These are phyloP conservation scores for Calonectria hongkongensis DNA, from an alignment of 2,329 filamentous ascomycete genomes.

Conservation along the genomic window DNA sequence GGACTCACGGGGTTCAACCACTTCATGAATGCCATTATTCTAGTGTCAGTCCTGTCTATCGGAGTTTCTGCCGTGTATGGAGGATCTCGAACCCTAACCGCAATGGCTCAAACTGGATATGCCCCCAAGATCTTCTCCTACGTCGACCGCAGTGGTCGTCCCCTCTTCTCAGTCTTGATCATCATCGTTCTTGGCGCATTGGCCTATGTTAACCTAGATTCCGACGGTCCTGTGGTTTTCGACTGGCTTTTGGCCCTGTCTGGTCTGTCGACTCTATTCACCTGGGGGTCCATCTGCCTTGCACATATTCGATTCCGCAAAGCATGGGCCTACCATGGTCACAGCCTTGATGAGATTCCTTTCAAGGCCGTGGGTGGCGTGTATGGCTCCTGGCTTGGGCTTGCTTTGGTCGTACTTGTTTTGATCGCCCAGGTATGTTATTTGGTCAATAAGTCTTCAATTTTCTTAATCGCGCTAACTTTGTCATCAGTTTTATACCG, in stretches of 20 bases:
- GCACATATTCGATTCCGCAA: constrained; percentile 78
- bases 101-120: constrained; percentile 72
- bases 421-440: constrained; percentile 71
- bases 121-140: constrained; percentile 73
- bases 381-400: constrained; percentile 77
- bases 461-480: constrained; percentile 30
- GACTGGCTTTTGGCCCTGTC: constrained; percentile 80
- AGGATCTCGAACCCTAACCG: constrained; percentile 72
- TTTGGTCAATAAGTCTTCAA: background rate
- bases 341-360: constrained; percentile 79
- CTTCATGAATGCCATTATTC: constrained; percentile 73
- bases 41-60: constrained; percentile 73
- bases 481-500: constrained; percentile 67
- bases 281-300: constrained; percentile 79
- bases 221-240: constrained; percentile 72
- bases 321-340: constrained; percentile 76
- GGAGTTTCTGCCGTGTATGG: constrained; percentile 74
- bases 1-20: constrained; percentile 68
- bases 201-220: constrained; percentile 67
- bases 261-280: constrained; percentile 77
- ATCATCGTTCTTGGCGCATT: constrained; percentile 69
- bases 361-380: constrained; percentile 78
- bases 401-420: constrained; percentile 73
- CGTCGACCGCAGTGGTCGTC: constrained; percentile 72
- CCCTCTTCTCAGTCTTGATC: constrained; percentile 65